These are phyloP conservation scores for Xylaria sp. DNA, from an alignment of 2,329 filamentous ascomycete species.

Conservation along the genomic window DNA sequence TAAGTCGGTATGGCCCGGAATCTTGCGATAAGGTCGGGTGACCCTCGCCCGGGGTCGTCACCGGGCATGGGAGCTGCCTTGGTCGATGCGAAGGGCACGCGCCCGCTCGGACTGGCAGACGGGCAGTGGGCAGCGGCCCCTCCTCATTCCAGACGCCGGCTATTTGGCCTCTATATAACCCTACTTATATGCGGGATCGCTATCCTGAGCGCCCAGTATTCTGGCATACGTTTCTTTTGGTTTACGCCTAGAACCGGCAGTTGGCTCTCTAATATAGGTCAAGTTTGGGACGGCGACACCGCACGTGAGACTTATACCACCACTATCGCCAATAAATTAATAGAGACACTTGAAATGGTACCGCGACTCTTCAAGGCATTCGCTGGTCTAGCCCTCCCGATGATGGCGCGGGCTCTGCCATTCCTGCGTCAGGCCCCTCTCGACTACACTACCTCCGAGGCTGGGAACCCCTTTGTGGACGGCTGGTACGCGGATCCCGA, in stretches of 20 bases:
- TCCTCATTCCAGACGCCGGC: not conserved
- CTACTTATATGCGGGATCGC: conserved; percentile 12
- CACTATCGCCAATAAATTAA: not conserved
- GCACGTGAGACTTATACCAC: conserved; percentile 7
- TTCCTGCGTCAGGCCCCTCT: conserved; percentile 33
- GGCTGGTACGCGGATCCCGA: conserved; percentile 65
- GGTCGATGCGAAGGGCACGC: conserved; percentile 25
- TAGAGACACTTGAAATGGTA: conserved; percentile 17
- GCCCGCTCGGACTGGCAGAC: conserved; percentile 13
- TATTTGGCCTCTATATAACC: conserved; percentile 20
- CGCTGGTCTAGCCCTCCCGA: conserved; percentile 19
- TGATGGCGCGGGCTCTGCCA: conserved; percentile 29
- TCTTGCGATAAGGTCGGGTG: conserved; percentile 23
- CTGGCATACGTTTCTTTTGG: conserved; percentile 13
- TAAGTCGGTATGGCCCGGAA: conserved; percentile 30
- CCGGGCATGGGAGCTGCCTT: conserved; percentile 10
- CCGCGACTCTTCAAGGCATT: conserved; percentile 1
- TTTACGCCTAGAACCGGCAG: conserved; percentile 15
- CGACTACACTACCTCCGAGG: conserved; percentile 55
- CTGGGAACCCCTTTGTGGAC: conserved; percentile 60
- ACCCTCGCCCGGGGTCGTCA: conserved; percentile 19
- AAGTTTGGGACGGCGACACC: not conserved
- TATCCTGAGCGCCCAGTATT: conserved; percentile 5
- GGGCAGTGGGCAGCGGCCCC: not conserved
- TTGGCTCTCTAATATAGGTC: not conserved